phyloP scores from a whole-genome alignment of 345 rosid genomes.

The Triadica sebifera region DNA sequence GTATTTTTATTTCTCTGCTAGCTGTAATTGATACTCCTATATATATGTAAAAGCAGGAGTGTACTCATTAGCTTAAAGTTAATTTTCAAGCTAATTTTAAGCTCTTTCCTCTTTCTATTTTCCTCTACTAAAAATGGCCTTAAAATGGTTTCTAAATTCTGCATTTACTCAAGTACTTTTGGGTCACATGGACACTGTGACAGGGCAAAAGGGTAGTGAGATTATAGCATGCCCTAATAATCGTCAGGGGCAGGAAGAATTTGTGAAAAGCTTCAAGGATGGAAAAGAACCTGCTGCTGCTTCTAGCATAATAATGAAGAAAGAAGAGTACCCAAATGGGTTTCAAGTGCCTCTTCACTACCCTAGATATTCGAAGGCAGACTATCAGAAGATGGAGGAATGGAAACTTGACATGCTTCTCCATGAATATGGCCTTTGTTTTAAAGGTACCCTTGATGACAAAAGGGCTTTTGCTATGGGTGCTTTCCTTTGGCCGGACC shows the following conservation, averaged over 20 bases:
- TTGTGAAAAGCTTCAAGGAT: background rate
- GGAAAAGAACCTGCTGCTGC: background rate
- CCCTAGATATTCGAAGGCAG: slow-evolving; percentile 46
- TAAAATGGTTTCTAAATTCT: slow-evolving; percentile 31
- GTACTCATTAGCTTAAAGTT: background rate
- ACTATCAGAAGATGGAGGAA: slow-evolving; percentile 56
- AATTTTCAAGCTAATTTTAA: background rate
- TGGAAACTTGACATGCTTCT: slow-evolving; percentile 51
- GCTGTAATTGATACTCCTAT: background rate
- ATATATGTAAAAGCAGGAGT: background rate
- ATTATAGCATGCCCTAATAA: background rate
- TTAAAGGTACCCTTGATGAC: slow-evolving; percentile 38
- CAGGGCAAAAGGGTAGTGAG: background rate
- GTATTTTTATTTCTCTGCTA: background rate
- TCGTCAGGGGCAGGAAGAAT: background rate
- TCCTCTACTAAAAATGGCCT: slow-evolving; percentile 27
- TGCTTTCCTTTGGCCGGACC: no score
- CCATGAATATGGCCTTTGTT: slow-evolving; percentile 45
- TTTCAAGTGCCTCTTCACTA: slow-evolving; percentile 62
- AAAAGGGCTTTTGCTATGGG: slow-evolving; percentile 53
- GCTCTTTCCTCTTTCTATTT: background rate
- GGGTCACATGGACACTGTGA: slow-evolving; percentile 20
- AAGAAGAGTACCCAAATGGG: slow-evolving; percentile 38
- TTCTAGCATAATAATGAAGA: background rate
- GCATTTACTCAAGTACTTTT: slow-evolving; percentile 31